Conservation (phyloP, 768 basidiomycete genomes). For the Baorangia bicolor region DNA sequence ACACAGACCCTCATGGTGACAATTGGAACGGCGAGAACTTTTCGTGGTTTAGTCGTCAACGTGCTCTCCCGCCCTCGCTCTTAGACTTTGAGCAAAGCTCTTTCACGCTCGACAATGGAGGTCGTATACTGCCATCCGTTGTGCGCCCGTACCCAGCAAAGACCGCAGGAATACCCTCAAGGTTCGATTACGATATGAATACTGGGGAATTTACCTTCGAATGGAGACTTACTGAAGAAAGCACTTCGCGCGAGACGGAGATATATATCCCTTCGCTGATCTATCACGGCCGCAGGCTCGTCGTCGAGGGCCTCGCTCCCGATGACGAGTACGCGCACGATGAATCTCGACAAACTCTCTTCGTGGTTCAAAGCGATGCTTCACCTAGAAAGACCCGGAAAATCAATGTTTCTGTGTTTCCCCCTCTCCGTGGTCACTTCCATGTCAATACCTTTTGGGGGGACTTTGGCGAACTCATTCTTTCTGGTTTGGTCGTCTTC, state of each 20-base stretch:
- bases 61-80: constrained; percentile 54
- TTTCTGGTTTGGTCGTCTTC: constrained; percentile 33
- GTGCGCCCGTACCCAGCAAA: constrained; percentile 93
- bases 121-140: constrained; percentile 69
- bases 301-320: constrained; percentile 53
- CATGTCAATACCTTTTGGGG: constrained; percentile 62
- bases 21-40: constrained; percentile 98
- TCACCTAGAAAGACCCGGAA: constrained; percentile 47
- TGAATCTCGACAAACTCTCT: constrained; percentile 69
- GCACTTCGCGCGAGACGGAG: constrained; percentile 66
- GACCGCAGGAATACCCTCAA: constrained; percentile 78
- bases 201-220: constrained; percentile 63
- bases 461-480: constrained; percentile 45
- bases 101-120: constrained; percentile 80
- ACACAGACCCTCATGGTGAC: constrained; percentile 77
- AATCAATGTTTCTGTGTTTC: constrained; percentile 54
- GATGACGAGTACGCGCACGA: constrained; percentile 61
- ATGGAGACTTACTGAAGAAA: constrained; percentile 45
- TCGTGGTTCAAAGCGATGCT: constrained; percentile 49
- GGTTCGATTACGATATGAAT: constrained; percentile 75
- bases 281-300: constrained; percentile 52
- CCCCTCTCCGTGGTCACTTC: constrained; percentile 52
- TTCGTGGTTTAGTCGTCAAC: constrained; percentile 79
- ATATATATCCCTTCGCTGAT: constrained; percentile 73
- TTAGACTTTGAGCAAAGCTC: constrained; percentile 60